These are phyloP conservation scores for Plasmodium reichenowi DNA, from an alignment of 169 alveolate species.

Conservation along the genomic window DNA sequence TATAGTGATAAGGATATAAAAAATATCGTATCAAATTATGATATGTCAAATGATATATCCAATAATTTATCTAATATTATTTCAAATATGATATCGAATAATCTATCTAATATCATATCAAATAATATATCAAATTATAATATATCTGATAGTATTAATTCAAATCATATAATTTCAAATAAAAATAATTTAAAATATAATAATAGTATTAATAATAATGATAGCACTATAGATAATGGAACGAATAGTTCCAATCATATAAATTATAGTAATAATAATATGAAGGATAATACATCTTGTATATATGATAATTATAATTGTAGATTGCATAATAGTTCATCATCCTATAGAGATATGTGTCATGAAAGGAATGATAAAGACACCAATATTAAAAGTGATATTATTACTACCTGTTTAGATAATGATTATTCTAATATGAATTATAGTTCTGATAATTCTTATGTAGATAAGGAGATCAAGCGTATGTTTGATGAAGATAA, in stretches of 20 bases:
- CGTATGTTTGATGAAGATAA: no score
- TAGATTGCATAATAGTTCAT: background rate
- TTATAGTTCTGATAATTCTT: background rate
- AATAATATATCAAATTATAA: no score
- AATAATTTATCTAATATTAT: no score
- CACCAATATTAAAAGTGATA: background rate
- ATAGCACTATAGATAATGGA: background rate
- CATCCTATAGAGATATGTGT: no score
- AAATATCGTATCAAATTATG: background rate
- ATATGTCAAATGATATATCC: no score
- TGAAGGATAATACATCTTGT: background rate
- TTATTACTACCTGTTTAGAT: background rate
- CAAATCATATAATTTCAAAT: no score
- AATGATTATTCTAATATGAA: background rate
- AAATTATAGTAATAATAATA: background rate
- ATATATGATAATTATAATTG: background rate
- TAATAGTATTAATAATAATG: slow-evolving; percentile 5
- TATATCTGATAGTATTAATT: no score
- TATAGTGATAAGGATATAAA: no score
- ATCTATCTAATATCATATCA: no score
- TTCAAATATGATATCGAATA: no score
- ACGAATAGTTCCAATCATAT: background rate
- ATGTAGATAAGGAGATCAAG: no score
- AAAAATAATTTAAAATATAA: background rate
- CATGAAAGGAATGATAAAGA: no score